Evolutionary conservation across 75 land plant genomes (phyloP).

Genomic region (Sequoia sempervirens): DNA sequence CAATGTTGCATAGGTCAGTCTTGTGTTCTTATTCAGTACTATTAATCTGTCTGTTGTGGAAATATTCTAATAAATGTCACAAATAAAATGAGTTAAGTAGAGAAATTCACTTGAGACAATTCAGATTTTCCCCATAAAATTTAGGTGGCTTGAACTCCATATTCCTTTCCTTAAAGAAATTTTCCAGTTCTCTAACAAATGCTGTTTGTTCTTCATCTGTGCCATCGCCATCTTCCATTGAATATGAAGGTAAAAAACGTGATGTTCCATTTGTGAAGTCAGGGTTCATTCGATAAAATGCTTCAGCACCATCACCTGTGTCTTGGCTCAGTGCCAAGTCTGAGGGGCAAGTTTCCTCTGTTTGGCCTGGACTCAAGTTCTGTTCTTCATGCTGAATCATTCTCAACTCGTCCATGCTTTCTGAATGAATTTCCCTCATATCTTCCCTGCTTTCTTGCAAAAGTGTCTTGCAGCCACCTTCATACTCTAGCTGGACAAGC

Average conservation of each 20-base stretch:
- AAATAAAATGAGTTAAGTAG: conserved; percentile 6
- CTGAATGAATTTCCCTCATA: background rate
- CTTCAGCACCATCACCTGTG: conserved; percentile 10
- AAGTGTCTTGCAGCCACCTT: background rate
- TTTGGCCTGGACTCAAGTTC: conserved; percentile 11
- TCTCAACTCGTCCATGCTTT: conserved; percentile 4
- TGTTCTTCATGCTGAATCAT: conserved; percentile 4
- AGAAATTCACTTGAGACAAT: conserved; percentile 75
- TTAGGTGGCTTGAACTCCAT: conserved; percentile 87
- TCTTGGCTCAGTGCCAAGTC: conserved; percentile 11
- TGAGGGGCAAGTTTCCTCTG: conserved; percentile 2
- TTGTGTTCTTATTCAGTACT: background rate
- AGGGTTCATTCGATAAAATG: conserved; percentile 4
- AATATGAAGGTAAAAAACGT: background rate
- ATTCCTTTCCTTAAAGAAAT: conserved; percentile 48
- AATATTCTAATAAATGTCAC: conserved; percentile 4
- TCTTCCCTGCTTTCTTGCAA: background rate
- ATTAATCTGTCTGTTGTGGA: background rate
- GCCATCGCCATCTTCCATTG: conserved; percentile 55
- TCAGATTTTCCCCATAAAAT: conserved; percentile 78
- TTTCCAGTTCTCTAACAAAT: conserved; percentile 71
- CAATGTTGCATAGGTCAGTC: background rate
- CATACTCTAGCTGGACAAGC: background rate
- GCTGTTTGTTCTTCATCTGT: conserved; percentile 62
- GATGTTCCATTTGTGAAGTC: conserved; percentile 4